Evolutionary conservation across 1,139 yeast species (phyloP), one percentile per base, ranked within the genome.

Genomic region (Spencermartinsiella ligniputridi): DNA sequence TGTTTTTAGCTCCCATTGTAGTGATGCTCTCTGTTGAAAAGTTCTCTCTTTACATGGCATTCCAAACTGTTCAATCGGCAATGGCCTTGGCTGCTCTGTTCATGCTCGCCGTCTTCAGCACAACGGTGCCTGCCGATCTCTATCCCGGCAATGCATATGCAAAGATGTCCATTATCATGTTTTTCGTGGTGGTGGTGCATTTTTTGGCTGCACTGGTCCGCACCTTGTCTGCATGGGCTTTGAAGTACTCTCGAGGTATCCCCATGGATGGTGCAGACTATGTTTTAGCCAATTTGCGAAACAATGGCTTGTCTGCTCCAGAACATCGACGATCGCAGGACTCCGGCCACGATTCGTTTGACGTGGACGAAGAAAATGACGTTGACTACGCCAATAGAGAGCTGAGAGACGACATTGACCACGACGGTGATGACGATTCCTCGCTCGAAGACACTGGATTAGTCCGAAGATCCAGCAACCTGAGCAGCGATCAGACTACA

Each of bases 61-160:
- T 72, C 1, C 74, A 85, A 46, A 65, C 79, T 0, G 53, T 75
- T 3, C 82, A 86, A 60, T 62, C 77, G 3, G 62, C 61, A 0
- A 52, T 75, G 12, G 64, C 76, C 2, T 42, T 78, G 5, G 58
- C 75, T 1, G 78, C 94, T 1, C 64, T 86, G 44, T 51, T 80
- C n/a, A 67, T 75, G 30, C 78, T 83, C 52, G 74, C 77, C 37
- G 63, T 83, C 9, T 90, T 83, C 57, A 75, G 79, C 37, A 63
- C 70, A 8, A 70, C 83, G 16, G 81, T 82, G 13, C 83, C 86
- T 0, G 63, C 60, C n/a, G 74, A 75, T 48, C 69, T 88, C 56
- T 92, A 87, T 58, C 96, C 96, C 0, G 71, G 75, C 35, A 86
- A 86, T 60, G 81, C 83, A 1, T 90, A 90, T 63, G 69, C 78